Percentiles rank a stretch among this genome's conserved stretches.
phyloP scores from a whole-genome alignment of 805 yeast genomes.

The Saccharomyces eubayanus region DNA sequence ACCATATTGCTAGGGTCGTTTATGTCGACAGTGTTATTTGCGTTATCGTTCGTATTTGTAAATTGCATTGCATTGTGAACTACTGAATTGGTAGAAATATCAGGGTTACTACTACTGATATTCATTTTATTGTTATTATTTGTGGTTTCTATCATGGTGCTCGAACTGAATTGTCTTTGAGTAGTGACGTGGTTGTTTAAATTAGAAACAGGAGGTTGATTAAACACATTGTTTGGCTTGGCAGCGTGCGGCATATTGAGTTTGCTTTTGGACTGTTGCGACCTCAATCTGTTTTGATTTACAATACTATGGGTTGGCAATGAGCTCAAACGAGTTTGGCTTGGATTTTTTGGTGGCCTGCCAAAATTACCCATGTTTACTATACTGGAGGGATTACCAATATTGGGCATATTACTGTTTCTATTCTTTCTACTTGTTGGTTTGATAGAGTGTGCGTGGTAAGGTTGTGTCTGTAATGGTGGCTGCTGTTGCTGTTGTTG shows the following conservation, averaged over 20 bases:
- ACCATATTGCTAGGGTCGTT: not conserved
- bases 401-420: conserved; percentile 26
- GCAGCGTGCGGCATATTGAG: conserved; percentile 8
- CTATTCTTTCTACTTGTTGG: conserved; percentile 33
- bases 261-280: conserved; percentile 3
- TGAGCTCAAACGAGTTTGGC: conserved; percentile 23
- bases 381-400: conserved; percentile 27
- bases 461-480: not conserved
- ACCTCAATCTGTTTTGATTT: conserved; percentile 13
- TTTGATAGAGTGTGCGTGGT: conserved; percentile 21
- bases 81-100: conserved; percentile 19
- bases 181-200: conserved; percentile 5
- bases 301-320: conserved; percentile 19
- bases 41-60: not conserved
- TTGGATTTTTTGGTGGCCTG: conserved; percentile 10
- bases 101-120: conserved; percentile 8
- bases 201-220: not conserved
- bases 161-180: conserved; percentile 22
- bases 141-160: conserved; percentile 11
- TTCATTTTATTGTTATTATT: conserved; percentile 3
- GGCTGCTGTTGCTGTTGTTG: conserved; percentile 1
- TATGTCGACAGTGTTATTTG: conserved; percentile 3
- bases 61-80: conserved; percentile 14
- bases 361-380: conserved; percentile 9
- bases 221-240: conserved; percentile 5